phyloP scores from a whole-genome alignment of 163 green algal species.

The Chlorella variabilis region DNA sequence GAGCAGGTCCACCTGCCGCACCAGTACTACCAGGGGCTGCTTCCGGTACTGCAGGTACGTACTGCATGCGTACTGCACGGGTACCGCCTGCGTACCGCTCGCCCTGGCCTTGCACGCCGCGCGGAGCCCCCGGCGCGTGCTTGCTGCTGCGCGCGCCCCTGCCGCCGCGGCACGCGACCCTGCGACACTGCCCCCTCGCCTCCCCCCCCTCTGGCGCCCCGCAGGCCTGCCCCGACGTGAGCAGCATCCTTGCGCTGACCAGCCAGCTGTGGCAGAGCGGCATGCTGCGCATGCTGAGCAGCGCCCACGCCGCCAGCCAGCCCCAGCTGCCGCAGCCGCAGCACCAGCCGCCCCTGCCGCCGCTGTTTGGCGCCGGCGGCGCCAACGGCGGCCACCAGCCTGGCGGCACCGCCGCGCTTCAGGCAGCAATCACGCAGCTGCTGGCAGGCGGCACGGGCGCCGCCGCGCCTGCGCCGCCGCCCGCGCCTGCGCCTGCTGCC shows the following conservation, averaged over 20 bases:
- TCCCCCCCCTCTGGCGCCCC: not conserved
- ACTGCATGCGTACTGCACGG: too few species aligned
- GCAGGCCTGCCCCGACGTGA: slow-evolving; percentile 35
- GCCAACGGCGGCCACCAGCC: not conserved
- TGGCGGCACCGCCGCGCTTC: not conserved
- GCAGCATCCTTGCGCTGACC: slow-evolving; percentile 26
- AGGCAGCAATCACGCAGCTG: not conserved
- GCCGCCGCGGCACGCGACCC: too few species aligned
- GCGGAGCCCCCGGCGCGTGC: too few species aligned
- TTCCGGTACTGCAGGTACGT: slow-evolving; percentile 28
- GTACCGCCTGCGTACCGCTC: too few species aligned
- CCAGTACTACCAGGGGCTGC: slow-evolving; percentile 36
- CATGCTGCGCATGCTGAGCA: slow-evolving; percentile 34
- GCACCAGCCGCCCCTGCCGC: slow-evolving; percentile 3
- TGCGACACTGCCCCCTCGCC: not conserved
- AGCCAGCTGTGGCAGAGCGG: slow-evolving; percentile 35
- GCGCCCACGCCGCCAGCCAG: slow-evolving; percentile 3
- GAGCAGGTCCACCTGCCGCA: slow-evolving; percentile 16
- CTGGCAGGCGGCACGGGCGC: too few species aligned
- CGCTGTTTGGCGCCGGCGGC: not conserved
- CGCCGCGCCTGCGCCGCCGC: too few species aligned
- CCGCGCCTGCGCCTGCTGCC: too few species aligned
- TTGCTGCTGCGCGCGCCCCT: too few species aligned
- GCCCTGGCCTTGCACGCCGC: too few species aligned
- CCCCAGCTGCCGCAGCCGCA: slow-evolving; percentile 14